A percentile compares a stretch with the other conserved stretches of the same genome.
Conservation (phyloP, 352 stramenopile species). For the Globisporangium cystogenes region DNA sequence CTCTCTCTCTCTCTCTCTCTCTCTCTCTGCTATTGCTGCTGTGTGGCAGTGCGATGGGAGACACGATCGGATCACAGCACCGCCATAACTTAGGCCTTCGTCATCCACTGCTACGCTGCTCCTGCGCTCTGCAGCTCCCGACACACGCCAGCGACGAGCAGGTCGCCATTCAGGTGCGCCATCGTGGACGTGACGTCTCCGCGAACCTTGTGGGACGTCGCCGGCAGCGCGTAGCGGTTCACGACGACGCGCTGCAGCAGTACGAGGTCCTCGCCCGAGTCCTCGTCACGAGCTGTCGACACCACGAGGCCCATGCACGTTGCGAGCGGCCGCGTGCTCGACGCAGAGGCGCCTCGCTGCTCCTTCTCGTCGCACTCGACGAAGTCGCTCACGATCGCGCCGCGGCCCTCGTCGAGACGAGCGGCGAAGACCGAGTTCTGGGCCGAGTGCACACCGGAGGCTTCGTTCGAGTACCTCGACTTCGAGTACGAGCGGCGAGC, state of each 20-base stretch:
- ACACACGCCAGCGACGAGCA: slow-evolving; percentile 53
- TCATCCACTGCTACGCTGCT: neutral
- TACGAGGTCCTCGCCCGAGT: slow-evolving; percentile 26
- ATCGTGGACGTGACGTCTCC: slow-evolving; percentile 36
- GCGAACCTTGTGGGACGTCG: slow-evolving; percentile 33
- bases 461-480: slow-evolving; percentile 29
- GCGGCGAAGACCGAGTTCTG: slow-evolving; percentile 31
- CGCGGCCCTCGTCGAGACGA: slow-evolving; percentile 20
- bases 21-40: no score
- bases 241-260: slow-evolving; percentile 41
- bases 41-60: no score
- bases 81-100: no score
- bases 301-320: slow-evolving; percentile 6
- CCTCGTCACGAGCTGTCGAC: slow-evolving; percentile 15
- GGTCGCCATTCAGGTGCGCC: slow-evolving; percentile 45
- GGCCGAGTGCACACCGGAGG: slow-evolving; percentile 20
- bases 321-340: neutral
- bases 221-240: slow-evolving; percentile 41
- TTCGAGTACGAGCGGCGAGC: slow-evolving; percentile 18
- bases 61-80: no score
- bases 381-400: slow-evolving; percentile 37
- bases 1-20: no score
- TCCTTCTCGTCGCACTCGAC: slow-evolving; percentile 23
- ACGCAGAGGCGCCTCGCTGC: slow-evolving; percentile 8
- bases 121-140: slow-evolving; percentile 1